Base-by-base conservation (phyloP, 768 basidiomycete species). In the Cubamyces sp. region DNA sequence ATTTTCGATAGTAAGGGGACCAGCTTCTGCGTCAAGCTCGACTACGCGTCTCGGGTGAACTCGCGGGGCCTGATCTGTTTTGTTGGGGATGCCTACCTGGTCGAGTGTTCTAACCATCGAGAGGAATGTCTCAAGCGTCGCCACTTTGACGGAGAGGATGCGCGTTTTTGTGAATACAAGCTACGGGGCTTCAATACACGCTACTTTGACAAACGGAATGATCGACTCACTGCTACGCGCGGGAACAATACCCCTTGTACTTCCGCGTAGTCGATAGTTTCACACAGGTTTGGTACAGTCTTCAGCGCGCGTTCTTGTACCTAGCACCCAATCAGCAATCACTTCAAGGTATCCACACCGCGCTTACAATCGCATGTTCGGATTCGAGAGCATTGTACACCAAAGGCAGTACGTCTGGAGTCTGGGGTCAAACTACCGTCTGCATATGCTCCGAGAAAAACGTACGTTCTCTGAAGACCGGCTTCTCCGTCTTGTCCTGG, bases 331-430 rank as follows among this genome's bases (percentile, higher is more conserved):
- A 14, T 18, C n/a, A 18, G 50, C 49, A 21, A 55, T 62, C n/a
- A 65, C 50, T 19, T 25, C 16, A 16, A 14, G 23, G 12, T 3
- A 16, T 8, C 34, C 41, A 23, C 26, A 16, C 16, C 18, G 28
- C 7, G 18, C 82, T 64, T 68, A 92, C 91, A 55, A 88, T 76
- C 1, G 90, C 84, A 76, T 97, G 94, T 52, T 98, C 97, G n/a
- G 92, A 92, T 64, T 98, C 97, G 51, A 99, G 79, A 1, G 97
- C 94, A 71, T 93, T 92, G 73, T 99, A 99, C 18, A 99, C 91
- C 41, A 99, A 81, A 0, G 95, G 94, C 64, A 99, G 81, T n/a
- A 99, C 92, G 79, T 94, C 96, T 98, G 70, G 15, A 48, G 30
- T 39, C 57, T 37, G 34, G 21, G 15, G 12, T 55, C 18, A 47